A percentile compares a stretch with the other conserved stretches of the same genome.
Evolutionary conservation across 73 alveolate genomes (phyloP).

Genomic region (Paramecium sexaurelia): DNA sequence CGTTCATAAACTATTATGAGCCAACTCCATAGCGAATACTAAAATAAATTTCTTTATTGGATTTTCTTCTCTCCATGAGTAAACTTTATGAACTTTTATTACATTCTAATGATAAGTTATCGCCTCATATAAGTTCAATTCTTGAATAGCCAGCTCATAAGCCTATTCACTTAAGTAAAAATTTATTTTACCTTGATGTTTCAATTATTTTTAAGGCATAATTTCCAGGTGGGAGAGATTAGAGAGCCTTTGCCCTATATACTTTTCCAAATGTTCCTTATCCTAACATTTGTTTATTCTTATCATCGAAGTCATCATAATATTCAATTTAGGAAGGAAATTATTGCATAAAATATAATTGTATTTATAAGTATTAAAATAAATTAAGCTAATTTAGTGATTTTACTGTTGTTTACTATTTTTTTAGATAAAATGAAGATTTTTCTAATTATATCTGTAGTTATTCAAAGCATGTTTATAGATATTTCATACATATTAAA

Average conservation of each 20-base stretch:
- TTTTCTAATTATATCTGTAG: not conserved
- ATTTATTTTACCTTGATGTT: not conserved
- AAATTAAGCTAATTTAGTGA: not conserved
- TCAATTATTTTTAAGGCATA: slow-evolving; percentile 40
- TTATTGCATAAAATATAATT: slow-evolving; percentile 18
- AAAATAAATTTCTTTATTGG: slow-evolving; percentile 13
- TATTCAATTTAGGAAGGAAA: not conserved
- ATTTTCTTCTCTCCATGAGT: slow-evolving; percentile 6
- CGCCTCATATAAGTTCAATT: slow-evolving; percentile 12
- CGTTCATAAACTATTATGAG: not conserved
- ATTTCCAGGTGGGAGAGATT: slow-evolving; percentile 3
- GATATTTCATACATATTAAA: too few relatives aligned
- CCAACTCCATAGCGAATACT: slow-evolving; percentile 47
- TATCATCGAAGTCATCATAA: slow-evolving; percentile 31
- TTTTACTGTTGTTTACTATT: not conserved
- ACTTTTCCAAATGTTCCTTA: slow-evolving; percentile 57
- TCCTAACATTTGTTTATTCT: not conserved
- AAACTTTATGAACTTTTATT: slow-evolving; percentile 1
- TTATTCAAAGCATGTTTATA: too few relatives aligned
- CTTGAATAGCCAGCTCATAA: slow-evolving; percentile 9
- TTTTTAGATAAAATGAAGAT: not conserved
- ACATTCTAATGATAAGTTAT: slow-evolving; percentile 29
- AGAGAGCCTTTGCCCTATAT: slow-evolving; percentile 2
- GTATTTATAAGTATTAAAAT: not conserved
- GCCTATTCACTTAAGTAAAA: slow-evolving; percentile 25